Evolutionary conservation across 2,329 filamentous ascomycete species (phyloP).

Genomic region (Mollisia scopiformis): DNA sequence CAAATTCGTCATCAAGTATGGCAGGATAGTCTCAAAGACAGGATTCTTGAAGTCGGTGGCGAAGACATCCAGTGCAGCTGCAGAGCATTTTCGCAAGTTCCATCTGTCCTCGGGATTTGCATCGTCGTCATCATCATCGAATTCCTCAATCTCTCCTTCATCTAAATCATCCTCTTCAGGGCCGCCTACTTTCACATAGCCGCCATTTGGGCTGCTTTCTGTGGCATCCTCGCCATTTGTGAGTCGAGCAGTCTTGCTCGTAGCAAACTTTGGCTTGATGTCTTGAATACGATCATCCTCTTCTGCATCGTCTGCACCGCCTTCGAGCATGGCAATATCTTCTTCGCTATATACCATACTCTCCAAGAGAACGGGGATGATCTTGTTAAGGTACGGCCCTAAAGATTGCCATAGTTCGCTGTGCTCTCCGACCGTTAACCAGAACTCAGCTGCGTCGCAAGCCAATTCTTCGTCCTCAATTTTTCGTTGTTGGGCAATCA

Average conservation of each 20-base stretch:
- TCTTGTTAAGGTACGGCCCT: constrained; percentile 77
- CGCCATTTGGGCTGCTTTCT: constrained; percentile 56
- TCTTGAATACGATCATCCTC: constrained; percentile 89
- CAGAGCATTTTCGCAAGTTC: constrained; percentile 96
- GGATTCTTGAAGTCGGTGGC: constrained; percentile 85
- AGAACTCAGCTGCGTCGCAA: constrained; percentile 95
- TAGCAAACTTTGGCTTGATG: constrained; percentile 90
- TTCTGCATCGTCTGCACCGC: constrained; percentile 86
- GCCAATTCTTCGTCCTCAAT: constrained; percentile 84
- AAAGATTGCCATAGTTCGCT: constrained; percentile 76
- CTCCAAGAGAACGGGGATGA: constrained; percentile 87
- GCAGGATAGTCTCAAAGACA: constrained; percentile 90
- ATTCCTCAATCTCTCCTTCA: constrained; percentile 84
- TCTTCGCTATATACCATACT: constrained; percentile 98
- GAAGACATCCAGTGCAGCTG: constrained; percentile 91
- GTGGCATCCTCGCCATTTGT: constrained; percentile 48
- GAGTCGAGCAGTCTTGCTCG: constrained; percentile 55
- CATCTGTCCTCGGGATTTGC: constrained; percentile 87
- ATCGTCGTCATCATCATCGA: constrained; percentile 71
- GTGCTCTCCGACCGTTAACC: constrained; percentile 91
- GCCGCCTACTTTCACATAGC: constrained; percentile 53
- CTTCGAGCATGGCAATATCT: constrained; percentile 83
- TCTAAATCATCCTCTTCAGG: constrained; percentile 76
- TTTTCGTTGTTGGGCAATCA: constrained; percentile 84
- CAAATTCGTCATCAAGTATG: constrained; percentile 88